Evolutionary conservation across 306 rosid genomes (phyloP).

Genomic region (Dicorynia guianensis): DNA sequence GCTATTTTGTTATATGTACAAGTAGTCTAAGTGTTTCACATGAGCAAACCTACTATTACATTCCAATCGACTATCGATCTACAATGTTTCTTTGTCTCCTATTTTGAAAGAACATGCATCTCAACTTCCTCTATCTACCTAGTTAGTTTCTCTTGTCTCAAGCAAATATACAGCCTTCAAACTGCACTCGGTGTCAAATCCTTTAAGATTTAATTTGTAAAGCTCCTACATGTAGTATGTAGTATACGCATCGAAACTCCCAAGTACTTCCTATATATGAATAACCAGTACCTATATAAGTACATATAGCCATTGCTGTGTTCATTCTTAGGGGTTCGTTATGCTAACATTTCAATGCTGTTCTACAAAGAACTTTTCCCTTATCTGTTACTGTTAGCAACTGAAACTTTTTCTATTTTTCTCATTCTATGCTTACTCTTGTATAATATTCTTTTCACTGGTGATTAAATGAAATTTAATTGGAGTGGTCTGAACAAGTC

Average conservation of each 20-base stretch:
- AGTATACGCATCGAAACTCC: neutral
- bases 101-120: neutral
- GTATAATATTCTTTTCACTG: neutral
- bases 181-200: neutral
- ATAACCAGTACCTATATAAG: neutral
- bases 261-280: neutral
- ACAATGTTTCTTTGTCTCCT: neutral
- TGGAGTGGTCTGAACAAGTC: neutral
- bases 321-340: neutral
- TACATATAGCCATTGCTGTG: neutral
- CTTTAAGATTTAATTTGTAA: neutral
- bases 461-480: constrained; percentile 9
- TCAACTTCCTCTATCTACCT: neutral
- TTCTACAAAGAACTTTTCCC: neutral
- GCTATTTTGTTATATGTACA: neutral
- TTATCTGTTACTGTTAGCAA: too few relatives aligned
- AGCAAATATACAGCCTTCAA: neutral
- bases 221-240: neutral
- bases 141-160: neutral
- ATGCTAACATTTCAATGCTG: neutral
- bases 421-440: neutral
- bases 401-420: neutral
- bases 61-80: neutral
- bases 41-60: neutral
- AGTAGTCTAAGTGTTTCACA: neutral